These are phyloP conservation scores for Lentinula guzmanii DNA, from an alignment of 768 basidiomycete genomes.

Conservation along the genomic window DNA sequence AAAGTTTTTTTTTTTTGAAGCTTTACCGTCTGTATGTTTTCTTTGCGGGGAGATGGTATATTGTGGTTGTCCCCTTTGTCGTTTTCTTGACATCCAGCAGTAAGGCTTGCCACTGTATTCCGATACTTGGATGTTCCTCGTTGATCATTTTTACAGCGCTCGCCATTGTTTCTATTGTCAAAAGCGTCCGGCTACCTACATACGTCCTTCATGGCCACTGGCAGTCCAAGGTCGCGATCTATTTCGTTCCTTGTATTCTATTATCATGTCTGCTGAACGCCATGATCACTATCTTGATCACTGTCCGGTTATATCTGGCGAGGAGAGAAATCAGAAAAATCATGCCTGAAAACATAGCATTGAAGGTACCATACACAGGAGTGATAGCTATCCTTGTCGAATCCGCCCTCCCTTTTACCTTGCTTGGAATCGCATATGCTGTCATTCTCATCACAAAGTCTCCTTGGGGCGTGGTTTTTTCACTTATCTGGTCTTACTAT, in stretches of 20 bases:
- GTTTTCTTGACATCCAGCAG: too few relatives aligned
- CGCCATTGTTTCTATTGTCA: neutral
- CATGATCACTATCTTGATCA: neutral
- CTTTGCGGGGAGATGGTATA: too few relatives aligned
- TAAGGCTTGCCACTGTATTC: too few relatives aligned
- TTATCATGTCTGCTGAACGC: neutral
- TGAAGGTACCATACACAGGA: neutral
- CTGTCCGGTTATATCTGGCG: neutral
- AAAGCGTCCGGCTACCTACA: neutral
- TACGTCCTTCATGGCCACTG: neutral
- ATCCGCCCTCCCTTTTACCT: neutral
- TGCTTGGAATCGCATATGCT: neutral
- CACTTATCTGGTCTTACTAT: neutral
- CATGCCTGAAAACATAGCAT: neutral
- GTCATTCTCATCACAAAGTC: neutral
- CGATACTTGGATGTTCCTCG: neutral
- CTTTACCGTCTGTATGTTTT: too few relatives aligned
- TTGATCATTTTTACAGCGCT: neutral
- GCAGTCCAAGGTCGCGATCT: neutral
- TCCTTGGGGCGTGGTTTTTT: neutral
- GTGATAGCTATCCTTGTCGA: neutral
- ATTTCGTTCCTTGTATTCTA: neutral
- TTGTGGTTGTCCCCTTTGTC: too few relatives aligned
- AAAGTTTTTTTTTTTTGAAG: too few relatives aligned
- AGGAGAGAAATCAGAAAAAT: neutral